phyloP scores from a whole-genome alignment of 805 yeast genomes.

The Candida michaelii region DNA sequence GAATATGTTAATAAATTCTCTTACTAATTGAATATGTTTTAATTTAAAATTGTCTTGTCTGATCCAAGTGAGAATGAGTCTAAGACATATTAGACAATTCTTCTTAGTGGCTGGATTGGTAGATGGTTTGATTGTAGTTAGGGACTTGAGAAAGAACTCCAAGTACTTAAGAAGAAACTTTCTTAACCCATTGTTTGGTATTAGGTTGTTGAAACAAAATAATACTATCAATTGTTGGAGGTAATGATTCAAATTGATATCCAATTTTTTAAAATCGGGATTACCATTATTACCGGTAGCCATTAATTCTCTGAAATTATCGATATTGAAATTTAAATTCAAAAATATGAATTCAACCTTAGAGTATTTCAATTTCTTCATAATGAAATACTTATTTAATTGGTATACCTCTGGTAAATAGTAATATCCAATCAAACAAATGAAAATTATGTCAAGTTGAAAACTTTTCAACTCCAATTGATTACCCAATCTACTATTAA shows the following conservation, averaged over 20 bases:
- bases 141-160: constrained; percentile 8
- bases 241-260: constrained; percentile 14
- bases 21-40: constrained; percentile 14
- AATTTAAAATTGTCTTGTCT: constrained; percentile 42
- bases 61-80: constrained; percentile 60
- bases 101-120: neutral
- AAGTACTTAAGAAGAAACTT: constrained; percentile 10
- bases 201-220: constrained; percentile 21
- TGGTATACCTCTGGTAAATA: constrained; percentile 37
- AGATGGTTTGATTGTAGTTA: neutral
- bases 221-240: constrained; percentile 26
- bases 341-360: constrained; percentile 26
- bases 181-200: constrained; percentile 7
- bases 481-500: constrained; percentile 4
- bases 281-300: constrained; percentile 3
- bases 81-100: constrained; percentile 24
- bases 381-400: constrained; percentile 20
- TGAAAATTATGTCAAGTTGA: constrained; percentile 24
- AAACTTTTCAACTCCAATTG: constrained; percentile 15
- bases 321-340: constrained; percentile 16
- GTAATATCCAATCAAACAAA: constrained; percentile 43
- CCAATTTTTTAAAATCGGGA: constrained; percentile 5
- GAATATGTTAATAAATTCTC: constrained; percentile 15
- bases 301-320: constrained; percentile 13
- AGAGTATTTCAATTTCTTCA: constrained; percentile 20